Percentiles rank a stretch among this genome's conserved stretches.
phyloP scores from a whole-genome alignment of 2,329 filamentous ascomycete species.

The Knoxdaviesia capensis region DNA sequence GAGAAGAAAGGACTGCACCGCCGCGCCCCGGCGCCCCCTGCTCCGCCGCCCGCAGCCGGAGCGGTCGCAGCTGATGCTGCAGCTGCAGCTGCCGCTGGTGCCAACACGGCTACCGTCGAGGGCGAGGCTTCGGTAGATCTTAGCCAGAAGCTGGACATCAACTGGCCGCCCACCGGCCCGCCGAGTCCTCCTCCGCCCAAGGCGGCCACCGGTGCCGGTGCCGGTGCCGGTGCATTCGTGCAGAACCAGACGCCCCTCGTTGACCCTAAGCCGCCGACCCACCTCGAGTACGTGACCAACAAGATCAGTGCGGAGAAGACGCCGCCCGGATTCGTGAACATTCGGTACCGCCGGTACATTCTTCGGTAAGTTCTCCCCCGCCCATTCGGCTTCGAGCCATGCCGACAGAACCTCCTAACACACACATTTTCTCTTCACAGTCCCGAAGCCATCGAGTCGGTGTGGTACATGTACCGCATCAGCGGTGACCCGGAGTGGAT shows the following conservation, averaged over 20 bases:
- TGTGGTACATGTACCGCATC: slow-evolving; percentile 82
- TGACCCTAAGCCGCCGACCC: slow-evolving; percentile 20
- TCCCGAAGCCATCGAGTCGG: slow-evolving; percentile 71
- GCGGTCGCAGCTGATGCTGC: too few species aligned
- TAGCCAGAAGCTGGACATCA: too few species aligned
- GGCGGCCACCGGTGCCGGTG: background rate
- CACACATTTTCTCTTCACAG: slow-evolving; percentile 17
- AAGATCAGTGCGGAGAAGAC: slow-evolving; percentile 23
- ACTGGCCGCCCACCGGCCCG: too few species aligned
- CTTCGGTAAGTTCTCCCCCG: slow-evolving; percentile 27
- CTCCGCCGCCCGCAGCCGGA: too few species aligned
- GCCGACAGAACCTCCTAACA: background rate
- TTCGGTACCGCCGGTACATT: slow-evolving; percentile 32
- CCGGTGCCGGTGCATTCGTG: slow-evolving; percentile 2
- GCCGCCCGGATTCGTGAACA: slow-evolving; percentile 27
- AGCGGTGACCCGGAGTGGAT: slow-evolving; percentile 58
- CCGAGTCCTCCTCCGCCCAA: too few species aligned
- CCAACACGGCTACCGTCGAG: too few species aligned
- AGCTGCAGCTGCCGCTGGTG: too few species aligned
- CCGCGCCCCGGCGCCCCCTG: too few species aligned
- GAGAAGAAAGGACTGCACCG: background rate
- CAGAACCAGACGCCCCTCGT: slow-evolving; percentile 2
- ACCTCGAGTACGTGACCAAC: slow-evolving; percentile 30
- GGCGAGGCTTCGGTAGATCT: too few species aligned
- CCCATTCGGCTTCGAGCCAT: background rate